A percentile compares a stretch with the other conserved stretches of the same genome.
phyloP scores from a whole-genome alignment of 306 rosid genomes.

The Dryas octopetala region DNA sequence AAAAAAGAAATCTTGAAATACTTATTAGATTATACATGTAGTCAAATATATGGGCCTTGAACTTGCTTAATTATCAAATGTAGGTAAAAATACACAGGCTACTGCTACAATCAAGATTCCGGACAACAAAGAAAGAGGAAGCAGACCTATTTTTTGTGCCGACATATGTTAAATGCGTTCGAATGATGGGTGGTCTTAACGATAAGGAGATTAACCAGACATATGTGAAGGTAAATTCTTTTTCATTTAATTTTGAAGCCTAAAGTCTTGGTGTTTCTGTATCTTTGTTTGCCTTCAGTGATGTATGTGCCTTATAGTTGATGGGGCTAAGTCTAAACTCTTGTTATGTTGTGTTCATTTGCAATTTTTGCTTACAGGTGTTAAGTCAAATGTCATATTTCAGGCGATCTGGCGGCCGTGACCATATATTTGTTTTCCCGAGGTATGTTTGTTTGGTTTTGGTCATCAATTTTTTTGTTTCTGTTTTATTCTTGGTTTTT shows the following conservation, averaged over 20 bases:
- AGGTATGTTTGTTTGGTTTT: conserved; percentile 47
- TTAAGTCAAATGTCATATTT: conserved; percentile 91
- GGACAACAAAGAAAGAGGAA: conserved; percentile 78
- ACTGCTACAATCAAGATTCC: conserved; percentile 54
- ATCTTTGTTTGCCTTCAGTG: not conserved
- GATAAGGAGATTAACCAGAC: conserved; percentile 81
- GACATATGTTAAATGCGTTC: conserved; percentile 74
- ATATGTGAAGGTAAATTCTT: conserved; percentile 55
- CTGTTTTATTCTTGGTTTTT: not conserved
- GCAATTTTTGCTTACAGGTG: conserved; percentile 46
- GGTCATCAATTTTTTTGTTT: too few species aligned
- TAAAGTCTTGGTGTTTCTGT: not conserved
- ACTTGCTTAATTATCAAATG: conserved; percentile 6
- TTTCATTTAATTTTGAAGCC: not conserved
- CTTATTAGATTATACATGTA: not conserved
- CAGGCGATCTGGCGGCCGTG: conserved; percentile 89
- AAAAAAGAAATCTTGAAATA: not conserved
- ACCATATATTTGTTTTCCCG: conserved; percentile 91
- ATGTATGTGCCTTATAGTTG: not conserved
- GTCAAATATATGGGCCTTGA: too few species aligned
- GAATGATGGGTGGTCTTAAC: conserved; percentile 87
- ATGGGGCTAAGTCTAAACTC: not conserved
- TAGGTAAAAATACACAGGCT: conserved; percentile 94
- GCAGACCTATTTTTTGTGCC: conserved; percentile 95
- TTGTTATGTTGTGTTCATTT: not conserved